A percentile compares a stretch with the other conserved stretches of the same genome.
Evolutionary conservation across 371 early-diverging fungal genomes (phyloP).

Genomic region (Ordospora colligata): DNA sequence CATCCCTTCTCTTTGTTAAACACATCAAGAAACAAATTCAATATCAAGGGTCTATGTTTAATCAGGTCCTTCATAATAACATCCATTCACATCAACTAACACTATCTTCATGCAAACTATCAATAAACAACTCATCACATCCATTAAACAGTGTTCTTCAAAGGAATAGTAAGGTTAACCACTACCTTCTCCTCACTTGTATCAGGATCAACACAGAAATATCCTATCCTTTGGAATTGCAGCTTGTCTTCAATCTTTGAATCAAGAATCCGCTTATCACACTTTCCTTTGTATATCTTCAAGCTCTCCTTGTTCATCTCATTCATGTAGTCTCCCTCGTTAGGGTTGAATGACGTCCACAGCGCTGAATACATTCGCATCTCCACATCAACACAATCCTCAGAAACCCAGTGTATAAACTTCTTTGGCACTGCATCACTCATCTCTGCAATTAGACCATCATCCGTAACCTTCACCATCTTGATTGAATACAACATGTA

Average conservation of each 20-base stretch:
- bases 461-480: slow-evolving; percentile 65
- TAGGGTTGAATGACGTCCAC: slow-evolving; percentile 77
- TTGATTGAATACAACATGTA: slow-evolving; percentile 73
- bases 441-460: slow-evolving; percentile 23
- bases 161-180: slow-evolving; percentile 36
- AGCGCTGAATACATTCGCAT: slow-evolving; percentile 72
- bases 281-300: slow-evolving; percentile 66
- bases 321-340: slow-evolving; percentile 73
- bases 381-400: slow-evolving; percentile 67
- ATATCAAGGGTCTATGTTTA: background rate
- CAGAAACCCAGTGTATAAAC: slow-evolving; percentile 92
- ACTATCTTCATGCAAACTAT: background rate
- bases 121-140: background rate
- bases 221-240: slow-evolving; percentile 89
- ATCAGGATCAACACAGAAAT: slow-evolving; percentile 86
- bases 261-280: slow-evolving; percentile 70
- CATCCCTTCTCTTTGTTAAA: background rate
- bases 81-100: background rate
- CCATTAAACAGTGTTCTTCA: slow-evolving; percentile 30
- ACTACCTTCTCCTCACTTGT: slow-evolving; percentile 22
- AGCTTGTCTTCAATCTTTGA: slow-evolving; percentile 71
- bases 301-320: slow-evolving; percentile 77
- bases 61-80: background rate
- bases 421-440: slow-evolving; percentile 72
- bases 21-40: background rate